These are phyloP conservation scores for Lepidium didymum DNA, from an alignment of 345 rosid species.

Conservation along the genomic window DNA sequence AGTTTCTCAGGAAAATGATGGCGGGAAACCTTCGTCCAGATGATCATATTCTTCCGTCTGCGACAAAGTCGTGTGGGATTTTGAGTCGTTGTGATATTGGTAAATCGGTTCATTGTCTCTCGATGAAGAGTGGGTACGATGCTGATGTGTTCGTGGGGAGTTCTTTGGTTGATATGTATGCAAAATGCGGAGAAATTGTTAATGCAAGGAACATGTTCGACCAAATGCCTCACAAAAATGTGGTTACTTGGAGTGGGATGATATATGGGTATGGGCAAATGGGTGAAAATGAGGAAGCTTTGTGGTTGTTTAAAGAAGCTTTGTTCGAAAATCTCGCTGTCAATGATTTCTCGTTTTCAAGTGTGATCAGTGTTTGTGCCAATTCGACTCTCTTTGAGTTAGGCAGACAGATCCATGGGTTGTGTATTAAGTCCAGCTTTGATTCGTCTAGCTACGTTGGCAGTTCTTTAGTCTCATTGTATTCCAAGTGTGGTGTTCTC, in stretches of 20 bases:
- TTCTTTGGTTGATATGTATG: slow-evolving; percentile 81
- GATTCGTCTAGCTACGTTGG: slow-evolving; percentile 69
- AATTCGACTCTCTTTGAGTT: slow-evolving; percentile 63
- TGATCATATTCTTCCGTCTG: slow-evolving; percentile 74
- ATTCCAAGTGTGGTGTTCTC: slow-evolving; percentile 68
- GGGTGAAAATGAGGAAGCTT: slow-evolving; percentile 67
- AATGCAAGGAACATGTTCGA: slow-evolving; percentile 67
- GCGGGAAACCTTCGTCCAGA: slow-evolving; percentile 42
- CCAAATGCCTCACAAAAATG: slow-evolving; percentile 77
- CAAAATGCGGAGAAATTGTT: slow-evolving; percentile 54
- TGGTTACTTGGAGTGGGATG: slow-evolving; percentile 96
- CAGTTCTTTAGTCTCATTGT: slow-evolving; percentile 69
- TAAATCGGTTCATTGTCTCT: slow-evolving; percentile 51
- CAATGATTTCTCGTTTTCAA: slow-evolving; percentile 78
- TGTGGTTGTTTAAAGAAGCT: slow-evolving; percentile 61
- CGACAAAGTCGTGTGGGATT: slow-evolving; percentile 66
- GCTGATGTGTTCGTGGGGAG: slow-evolving; percentile 73
- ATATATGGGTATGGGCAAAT: slow-evolving; percentile 71
- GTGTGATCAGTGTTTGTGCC: slow-evolving; percentile 71
- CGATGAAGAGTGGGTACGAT: slow-evolving; percentile 53
- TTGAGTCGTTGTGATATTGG: slow-evolving; percentile 54
- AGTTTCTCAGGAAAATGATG: slow-evolving; percentile 60
- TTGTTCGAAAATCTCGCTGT: slow-evolving; percentile 47
- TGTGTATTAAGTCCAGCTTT: slow-evolving; percentile 68
- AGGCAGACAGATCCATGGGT: slow-evolving; percentile 79